Percentiles rank a stretch among this genome's conserved stretches.
Evolutionary conservation across 192 early-diverging fungal genomes (phyloP).

Genomic region (Lobulomyces angularis): DNA sequence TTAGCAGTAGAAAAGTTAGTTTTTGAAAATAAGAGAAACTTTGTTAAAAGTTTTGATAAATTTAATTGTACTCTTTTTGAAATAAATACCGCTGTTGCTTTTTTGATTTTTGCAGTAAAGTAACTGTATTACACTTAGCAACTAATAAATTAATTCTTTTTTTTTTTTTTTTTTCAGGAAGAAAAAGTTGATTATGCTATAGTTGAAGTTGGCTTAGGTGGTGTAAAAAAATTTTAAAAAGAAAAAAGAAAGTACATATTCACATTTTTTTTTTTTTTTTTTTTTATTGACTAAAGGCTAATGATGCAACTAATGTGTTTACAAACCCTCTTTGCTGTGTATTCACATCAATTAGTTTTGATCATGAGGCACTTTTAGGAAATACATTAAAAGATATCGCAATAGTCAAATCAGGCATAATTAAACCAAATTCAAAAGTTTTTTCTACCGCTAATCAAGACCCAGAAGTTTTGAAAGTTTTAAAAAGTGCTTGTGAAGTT

Average conservation of each 20-base stretch:
- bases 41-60: conserved; percentile 16
- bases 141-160: no score
- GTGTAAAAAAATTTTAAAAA: no score
- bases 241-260: no score
- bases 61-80: conserved; percentile 50
- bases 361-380: conserved; percentile 66
- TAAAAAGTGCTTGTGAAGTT: no score
- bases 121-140: no score
- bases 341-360: conserved; percentile 58
- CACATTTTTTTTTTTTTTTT: no score
- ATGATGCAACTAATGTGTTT: conserved; percentile 79
- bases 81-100: conserved; percentile 38
- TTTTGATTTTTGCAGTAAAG: conserved; percentile 22
- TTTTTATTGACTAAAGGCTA: no score
- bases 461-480: not conserved
- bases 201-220: conserved; percentile 76
- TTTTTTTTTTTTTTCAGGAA: conserved; percentile 46
- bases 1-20: conserved; percentile 19
- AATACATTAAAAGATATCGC: conserved; percentile 56
- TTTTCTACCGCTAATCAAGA: not conserved
- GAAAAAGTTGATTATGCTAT: conserved; percentile 56
- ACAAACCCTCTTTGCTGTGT: conserved; percentile 29
- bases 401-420: conserved; percentile 66
- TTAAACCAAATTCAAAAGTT: conserved; percentile 33
- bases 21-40: conserved; percentile 24